phyloP scores from a whole-genome alignment of 1,284 basidiomycete species.

The Blastosporella zonata region DNA sequence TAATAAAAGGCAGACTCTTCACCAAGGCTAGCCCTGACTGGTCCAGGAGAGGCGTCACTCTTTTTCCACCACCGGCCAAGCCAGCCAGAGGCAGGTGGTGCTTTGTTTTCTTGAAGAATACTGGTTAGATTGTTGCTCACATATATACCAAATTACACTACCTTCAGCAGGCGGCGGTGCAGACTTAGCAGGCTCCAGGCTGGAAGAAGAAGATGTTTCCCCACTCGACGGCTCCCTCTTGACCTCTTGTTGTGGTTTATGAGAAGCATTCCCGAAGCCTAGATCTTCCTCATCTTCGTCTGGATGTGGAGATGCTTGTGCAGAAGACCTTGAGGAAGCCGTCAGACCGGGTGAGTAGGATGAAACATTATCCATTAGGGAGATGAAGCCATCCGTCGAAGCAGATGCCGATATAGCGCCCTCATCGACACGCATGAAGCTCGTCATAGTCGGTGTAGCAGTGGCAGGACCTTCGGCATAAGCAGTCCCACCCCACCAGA shows the following conservation, averaged over 20 bases:
- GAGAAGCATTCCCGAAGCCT: constrained; percentile 77
- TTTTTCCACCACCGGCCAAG: constrained; percentile 74
- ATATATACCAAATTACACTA: constrained; percentile 22
- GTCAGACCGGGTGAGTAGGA: constrained; percentile 42
- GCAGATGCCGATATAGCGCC: constrained; percentile 32
- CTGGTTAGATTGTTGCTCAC: background rate
- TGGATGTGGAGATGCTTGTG: constrained; percentile 32
- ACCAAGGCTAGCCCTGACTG: constrained; percentile 89
- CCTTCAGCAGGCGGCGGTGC: constrained; percentile 34
- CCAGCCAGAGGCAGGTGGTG: constrained; percentile 53
- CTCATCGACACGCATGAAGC: constrained; percentile 54
- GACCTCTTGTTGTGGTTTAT: constrained; percentile 31
- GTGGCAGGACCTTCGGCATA: constrained; percentile 44
- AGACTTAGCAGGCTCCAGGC: constrained; percentile 20
- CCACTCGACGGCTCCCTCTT: constrained; percentile 33
- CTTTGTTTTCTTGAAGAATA: constrained; percentile 24
- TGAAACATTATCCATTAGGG: constrained; percentile 78
- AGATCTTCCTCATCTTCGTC: constrained; percentile 66
- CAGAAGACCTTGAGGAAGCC: constrained; percentile 21
- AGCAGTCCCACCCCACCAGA: constrained; percentile 63
- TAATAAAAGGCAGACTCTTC: constrained; percentile 92
- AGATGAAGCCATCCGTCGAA: constrained; percentile 71
- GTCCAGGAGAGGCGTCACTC: constrained; percentile 54
- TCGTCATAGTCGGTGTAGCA: constrained; percentile 64
- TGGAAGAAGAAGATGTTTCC: constrained; percentile 12